Evolutionary conservation across 2,329 filamentous ascomycete species (phyloP), one percentile per base, ranked within the genome.

Genomic region (Fusarium sp.): DNA sequence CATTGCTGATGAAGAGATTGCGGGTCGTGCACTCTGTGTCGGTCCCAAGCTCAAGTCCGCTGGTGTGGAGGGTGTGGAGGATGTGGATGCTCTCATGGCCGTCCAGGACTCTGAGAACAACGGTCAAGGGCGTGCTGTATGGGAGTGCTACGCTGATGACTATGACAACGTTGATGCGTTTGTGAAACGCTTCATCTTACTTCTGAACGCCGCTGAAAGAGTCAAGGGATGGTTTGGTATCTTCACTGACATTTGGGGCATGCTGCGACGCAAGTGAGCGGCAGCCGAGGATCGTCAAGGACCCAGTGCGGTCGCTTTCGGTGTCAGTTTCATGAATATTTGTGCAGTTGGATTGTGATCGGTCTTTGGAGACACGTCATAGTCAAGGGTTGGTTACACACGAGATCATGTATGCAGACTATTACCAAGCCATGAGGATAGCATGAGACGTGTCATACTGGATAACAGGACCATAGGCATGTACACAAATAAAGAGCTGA

Each of bases 61-160:
- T 23, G 75, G 71, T 4, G 64, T 75, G 18, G 52, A 69, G 15
- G 64, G 67, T 9, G 63, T 73, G 81, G 84, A 75, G 79, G 88
- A 42, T 9, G 68, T 61, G 79, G 83, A 54, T 47, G 53, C 64
- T 7, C 69, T 74, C 46, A 74, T 78, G 72, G 58, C 43, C 8
- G 75, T 80, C 16, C 58, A 63, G 13, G 70, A 74, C 9, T 81
- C 84, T 32, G 82, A 85, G 49, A 83, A 80, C 18, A 78, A 81
- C 19, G 82, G 82, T 16, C 73, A 77, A 60, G 83, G 86, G 58
- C 81, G 82, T 38, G 87, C 86, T 1, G 80, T 89, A 3, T 92
- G 90, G 87, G 91, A 93, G 78, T 83, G 86, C 49, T 90, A 89
- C 78, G 89, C 85, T 0, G 83, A 90, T 71, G 89, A 92, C 74